Evolutionary conservation across 306 rosid genomes (phyloP).

Genomic region (Elaeagnus macrophylla): DNA sequence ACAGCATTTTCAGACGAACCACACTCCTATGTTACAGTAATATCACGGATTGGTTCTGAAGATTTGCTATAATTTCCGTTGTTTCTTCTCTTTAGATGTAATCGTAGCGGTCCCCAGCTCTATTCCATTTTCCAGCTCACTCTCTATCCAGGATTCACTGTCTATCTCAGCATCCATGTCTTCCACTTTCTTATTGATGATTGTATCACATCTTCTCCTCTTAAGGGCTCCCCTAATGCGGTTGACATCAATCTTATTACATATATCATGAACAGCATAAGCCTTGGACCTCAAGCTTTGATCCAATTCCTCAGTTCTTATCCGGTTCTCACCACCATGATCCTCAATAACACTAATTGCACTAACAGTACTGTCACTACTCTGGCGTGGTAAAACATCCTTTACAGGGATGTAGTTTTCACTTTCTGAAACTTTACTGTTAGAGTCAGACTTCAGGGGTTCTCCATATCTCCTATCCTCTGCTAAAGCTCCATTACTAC

Average conservation of each 20-base stretch:
- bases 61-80: conserved; percentile 2
- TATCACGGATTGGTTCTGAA: too few species aligned
- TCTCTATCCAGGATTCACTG: conserved; percentile 42
- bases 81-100: conserved; percentile 23
- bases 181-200: conserved; percentile 13
- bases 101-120: conserved; percentile 5
- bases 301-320: conserved; percentile 13
- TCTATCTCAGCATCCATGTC: conserved; percentile 18
- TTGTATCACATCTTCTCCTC: conserved; percentile 24
- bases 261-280: conserved; percentile 7
- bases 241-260: conserved; percentile 16
- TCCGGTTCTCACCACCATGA: conserved; percentile 15
- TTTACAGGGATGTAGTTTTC: conserved; percentile 5
- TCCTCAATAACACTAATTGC: conserved; percentile 24
- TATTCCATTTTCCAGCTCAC: conserved; percentile 39
- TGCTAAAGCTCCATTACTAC: conserved; percentile 11
- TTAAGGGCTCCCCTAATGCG: conserved; percentile 35
- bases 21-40: too few species aligned
- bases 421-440: conserved; percentile 6
- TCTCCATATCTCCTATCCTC: conserved; percentile 13
- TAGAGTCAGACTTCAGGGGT: conserved; percentile 3
- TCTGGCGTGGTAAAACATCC: conserved; percentile 19
- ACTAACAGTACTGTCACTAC: conserved; percentile 21
- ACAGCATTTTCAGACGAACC: too few species aligned
- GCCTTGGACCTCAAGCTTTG: conserved; percentile 13